Conservation (phyloP, 108 stramenopile species). For the Conticribra weissflogii region DNA sequence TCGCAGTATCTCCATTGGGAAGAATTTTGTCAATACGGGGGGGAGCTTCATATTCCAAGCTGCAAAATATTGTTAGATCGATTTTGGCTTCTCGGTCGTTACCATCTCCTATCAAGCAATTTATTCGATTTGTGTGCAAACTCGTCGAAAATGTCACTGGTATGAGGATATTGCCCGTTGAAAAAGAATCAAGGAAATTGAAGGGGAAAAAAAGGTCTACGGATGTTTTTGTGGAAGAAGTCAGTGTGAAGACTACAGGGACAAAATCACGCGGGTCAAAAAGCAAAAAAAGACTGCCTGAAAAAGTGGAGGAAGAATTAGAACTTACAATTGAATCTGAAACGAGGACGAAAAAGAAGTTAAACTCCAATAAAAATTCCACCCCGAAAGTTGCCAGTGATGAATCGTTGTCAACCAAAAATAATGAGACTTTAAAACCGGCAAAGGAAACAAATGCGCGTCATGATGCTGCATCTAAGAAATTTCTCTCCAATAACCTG, state of each 20-base stretch:
- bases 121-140: conserved; percentile 34
- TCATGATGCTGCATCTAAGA: conserved; percentile 52
- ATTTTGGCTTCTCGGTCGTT: conserved; percentile 26
- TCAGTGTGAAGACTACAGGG: conserved; percentile 5
- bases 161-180: conserved; percentile 22
- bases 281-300: neutral
- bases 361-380: conserved; percentile 14
- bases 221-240: conserved; percentile 26
- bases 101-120: conserved; percentile 32
- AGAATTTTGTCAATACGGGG: conserved; percentile 26
- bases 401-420: neutral
- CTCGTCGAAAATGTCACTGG: conserved; percentile 35
- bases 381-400: conserved; percentile 13
- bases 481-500: conserved; percentile 59
- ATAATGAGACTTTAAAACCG: neutral
- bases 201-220: conserved; percentile 45
- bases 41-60: conserved; percentile 20
- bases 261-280: conserved; percentile 10
- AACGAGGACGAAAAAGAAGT: conserved; percentile 5
- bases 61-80: conserved; percentile 28
- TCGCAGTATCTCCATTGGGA: neutral
- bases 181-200: conserved; percentile 23
- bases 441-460: conserved; percentile 29
- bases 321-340: neutral
- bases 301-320: neutral